Evolutionary conservation across 768 basidiomycete species (phyloP), one percentile per base, ranked within the genome.

Genomic region (Neoboletus magnificus): DNA sequence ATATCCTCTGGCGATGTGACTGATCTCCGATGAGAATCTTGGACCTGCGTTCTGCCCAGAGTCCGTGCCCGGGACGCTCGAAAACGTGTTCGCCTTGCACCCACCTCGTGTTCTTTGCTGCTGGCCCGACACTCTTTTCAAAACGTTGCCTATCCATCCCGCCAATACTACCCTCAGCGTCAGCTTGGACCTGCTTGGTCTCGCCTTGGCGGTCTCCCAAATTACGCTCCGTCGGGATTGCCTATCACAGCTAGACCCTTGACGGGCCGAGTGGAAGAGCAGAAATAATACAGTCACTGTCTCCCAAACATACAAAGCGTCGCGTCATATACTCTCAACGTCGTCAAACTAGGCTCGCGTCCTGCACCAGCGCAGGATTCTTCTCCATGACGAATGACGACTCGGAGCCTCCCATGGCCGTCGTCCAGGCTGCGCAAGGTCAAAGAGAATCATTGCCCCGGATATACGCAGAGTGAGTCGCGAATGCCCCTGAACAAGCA

Each of bases 371-470:
- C 33, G 18, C 55, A 33, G 13, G 22, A 50, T 30, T 25, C n/a
- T 22, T 20, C n/a, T 41, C 23, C 41, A 67, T 62, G 54, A 43
- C 43, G 8, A 50, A 49, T 53, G 54, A 50, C 52, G 25, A 27
- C 43, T 16, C 54, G 20, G 50, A 55, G 13, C 41, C 53, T 36
- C 36, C 49, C 2, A 45, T 40, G 25, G 1, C 20, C 35, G 42
- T 50, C 61, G 23, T 37, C 48, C 27, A 63, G 62, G 36, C 64
- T 72, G 27, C 20, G 20, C 63, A 61, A 22, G 16, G 11, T 23
- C 41, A 44, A 39, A 23, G 45, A n/a, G 56, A 56, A 22, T 30
- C 33, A 2, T 22, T 40, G 3, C 40, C 42, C 35, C 35, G 30
- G 9, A 13, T 23, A 46, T 25, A 48, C 39, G 50, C 39, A 44